Evolutionary conservation across 495 filamentous ascomycete genomes (phyloP), one percentile per base, ranked within the genome.

Genomic region (Extremus antarcticus): DNA sequence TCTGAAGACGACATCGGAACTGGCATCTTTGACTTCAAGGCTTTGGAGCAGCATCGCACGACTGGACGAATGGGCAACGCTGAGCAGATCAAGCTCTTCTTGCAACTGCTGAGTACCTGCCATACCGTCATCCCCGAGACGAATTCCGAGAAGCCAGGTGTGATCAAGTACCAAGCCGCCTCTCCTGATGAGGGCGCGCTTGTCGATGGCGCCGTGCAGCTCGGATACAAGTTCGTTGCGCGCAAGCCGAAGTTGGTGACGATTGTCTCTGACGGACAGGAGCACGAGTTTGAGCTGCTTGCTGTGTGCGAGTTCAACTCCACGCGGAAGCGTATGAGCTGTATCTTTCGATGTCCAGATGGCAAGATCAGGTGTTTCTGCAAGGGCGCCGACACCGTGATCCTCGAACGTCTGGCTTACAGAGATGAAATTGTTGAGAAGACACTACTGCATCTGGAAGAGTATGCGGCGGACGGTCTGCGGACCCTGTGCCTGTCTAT

Each of bases 291-390:
- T 63, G 92, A 99, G 64, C 76, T 99, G 25, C 72, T 99, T 48
- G 90, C 91, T 16, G 90, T 99, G 25, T 94, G 90, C 68, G 94
- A 99, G 69, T 99, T 99, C 76, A 97, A 99, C 71, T 97, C 92
- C 1, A 94, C 94, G 19, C 75, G 94, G 49, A 99, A 99, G 71
- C 77, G 94, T 47, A 99, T 99, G 94, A 96, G 92, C 2, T 87
- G 90, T 8, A 91, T 99, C 58, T 94, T 90, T 74, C 82, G 92
- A 23, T 95, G 92, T 64, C 94, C 94, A 0, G 94, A 99, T 72
- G 94, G 92, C 51, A 95, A 90, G 71, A 81, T 99, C 49, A 77
- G 91, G 38, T 81, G 86, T 58, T 99, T 95, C 66, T 90, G 84
- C 71, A 99, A 99, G 70, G 94, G 94, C 61, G 94, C 94, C 41